Conservation (phyloP, 345 rosid species). For the Acer yangbiense region DNA sequence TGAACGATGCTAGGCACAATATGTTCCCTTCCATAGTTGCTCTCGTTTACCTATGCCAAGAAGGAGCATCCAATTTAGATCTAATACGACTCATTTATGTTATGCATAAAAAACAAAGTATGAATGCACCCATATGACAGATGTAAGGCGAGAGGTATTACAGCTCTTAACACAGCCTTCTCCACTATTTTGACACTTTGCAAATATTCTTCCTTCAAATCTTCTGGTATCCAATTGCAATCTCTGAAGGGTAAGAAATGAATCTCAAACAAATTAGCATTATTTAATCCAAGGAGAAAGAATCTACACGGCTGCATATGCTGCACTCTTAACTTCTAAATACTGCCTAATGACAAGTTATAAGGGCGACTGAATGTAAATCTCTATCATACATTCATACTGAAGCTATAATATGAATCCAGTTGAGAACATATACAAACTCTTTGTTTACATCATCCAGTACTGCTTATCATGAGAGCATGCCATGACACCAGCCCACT, state of each 20-base stretch:
- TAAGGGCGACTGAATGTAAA: too few relatives aligned
- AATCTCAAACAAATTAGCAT: conserved; percentile 16
- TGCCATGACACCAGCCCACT: too few relatives aligned
- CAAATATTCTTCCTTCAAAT: conserved; percentile 54
- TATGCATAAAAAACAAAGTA: not conserved
- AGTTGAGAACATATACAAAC: not conserved
- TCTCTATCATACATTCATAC: not conserved
- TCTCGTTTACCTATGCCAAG: conserved; percentile 64
- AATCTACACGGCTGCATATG: not conserved
- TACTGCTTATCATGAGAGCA: not conserved
- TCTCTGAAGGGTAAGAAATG: conserved; percentile 44
- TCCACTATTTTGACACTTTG: conserved; percentile 53
- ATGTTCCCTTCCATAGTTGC: conserved; percentile 79
- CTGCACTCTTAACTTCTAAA: conserved; percentile 6
- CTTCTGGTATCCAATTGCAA: conserved; percentile 71
- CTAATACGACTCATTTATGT: conserved; percentile 6
- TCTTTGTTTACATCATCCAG: not conserved
- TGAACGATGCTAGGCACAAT: conserved; percentile 71
- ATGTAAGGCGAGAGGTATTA: conserved; percentile 31
- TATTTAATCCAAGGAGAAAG: not conserved
- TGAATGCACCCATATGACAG: conserved; percentile 8
- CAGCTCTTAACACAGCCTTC: conserved; percentile 73
- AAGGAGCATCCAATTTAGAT: not conserved
- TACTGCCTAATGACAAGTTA: not conserved
- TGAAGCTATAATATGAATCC: not conserved